A percentile compares a stretch with the other conserved stretches of the same genome.
phyloP scores from a whole-genome alignment of 257 asterid genomes.

The Knoxia roxburghii region DNA sequence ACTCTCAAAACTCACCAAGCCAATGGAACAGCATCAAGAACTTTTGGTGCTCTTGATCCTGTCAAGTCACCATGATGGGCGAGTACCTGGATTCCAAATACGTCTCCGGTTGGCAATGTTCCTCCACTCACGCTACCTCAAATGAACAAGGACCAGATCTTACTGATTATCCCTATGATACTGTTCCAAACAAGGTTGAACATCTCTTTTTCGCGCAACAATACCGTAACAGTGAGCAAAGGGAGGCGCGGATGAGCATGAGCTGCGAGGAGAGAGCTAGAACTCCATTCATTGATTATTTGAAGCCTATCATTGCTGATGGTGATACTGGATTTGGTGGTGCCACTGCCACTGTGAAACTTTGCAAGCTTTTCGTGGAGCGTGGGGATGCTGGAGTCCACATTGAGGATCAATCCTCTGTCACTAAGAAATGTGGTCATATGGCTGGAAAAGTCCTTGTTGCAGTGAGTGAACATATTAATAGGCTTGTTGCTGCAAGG shows the following conservation, averaged over 20 bases:
- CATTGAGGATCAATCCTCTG: conserved; percentile 94
- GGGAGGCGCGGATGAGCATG: conserved; percentile 88
- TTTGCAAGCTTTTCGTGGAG: conserved; percentile 88
- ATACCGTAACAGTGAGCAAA: conserved; percentile 84
- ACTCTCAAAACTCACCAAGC: conserved; percentile 88
- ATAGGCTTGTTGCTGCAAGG: conserved; percentile 90
- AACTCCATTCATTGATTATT: conserved; percentile 68
- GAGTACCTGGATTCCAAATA: conserved; percentile 80
- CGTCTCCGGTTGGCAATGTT: conserved; percentile 99
- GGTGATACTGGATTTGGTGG: conserved; percentile 99
- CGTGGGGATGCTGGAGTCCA: conserved; percentile 99
- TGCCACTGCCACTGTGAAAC: conserved; percentile 92
- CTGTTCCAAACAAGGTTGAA: conserved; percentile 97
- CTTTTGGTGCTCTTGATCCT: conserved; percentile 95
- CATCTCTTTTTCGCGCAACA: conserved; percentile 91
- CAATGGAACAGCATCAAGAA: conserved; percentile 79
- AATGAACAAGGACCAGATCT: conserved; percentile 99
- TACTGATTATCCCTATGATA: conserved; percentile 93
- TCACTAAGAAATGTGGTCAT: conserved; percentile 92
- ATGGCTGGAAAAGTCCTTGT: conserved; percentile 98
- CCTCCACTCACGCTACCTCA: conserved; percentile 88
- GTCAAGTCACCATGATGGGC: conserved; percentile 99
- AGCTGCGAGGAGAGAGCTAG: conserved; percentile 67
- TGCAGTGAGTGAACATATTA: conserved; percentile 75
- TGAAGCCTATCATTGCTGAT: conserved; percentile 91